These are phyloP conservation scores for Acacia concinna DNA, from an alignment of 331 rosid genomes.

Conservation along the genomic window DNA sequence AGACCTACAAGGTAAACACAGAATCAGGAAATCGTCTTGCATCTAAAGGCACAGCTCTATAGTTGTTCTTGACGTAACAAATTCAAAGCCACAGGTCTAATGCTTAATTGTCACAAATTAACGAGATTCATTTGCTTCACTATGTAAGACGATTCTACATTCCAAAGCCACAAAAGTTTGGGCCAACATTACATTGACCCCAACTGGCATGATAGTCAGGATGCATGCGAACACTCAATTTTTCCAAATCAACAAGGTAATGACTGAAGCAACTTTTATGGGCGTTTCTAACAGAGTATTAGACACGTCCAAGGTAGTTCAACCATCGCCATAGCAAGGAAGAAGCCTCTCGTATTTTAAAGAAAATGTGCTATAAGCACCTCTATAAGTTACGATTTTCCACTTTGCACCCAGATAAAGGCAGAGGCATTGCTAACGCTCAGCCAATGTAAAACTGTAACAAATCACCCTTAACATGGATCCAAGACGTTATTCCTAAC, in stretches of 20 bases:
- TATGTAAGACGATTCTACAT: neutral
- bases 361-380: neutral
- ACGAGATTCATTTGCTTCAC: neutral
- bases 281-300: neutral
- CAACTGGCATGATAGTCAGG: neutral
- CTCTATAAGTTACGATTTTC: neutral
- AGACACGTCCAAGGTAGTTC: neutral
- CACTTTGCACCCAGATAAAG: neutral
- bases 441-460: neutral
- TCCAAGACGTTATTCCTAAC: neutral
- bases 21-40: neutral
- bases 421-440: neutral
- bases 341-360: neutral
- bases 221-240: neutral
- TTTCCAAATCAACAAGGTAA: neutral
- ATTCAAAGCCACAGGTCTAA: neutral
- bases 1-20: conserved; percentile 52
- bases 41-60: neutral
- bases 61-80: neutral
- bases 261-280: neutral
- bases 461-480: neutral
- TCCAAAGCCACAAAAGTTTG: neutral
- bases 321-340: neutral
- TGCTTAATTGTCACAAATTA: neutral
- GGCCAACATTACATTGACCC: neutral